These are phyloP conservation scores for Leccinum disarticulatum DNA, from an alignment of 768 basidiomycete genomes.

Conservation along the genomic window DNA sequence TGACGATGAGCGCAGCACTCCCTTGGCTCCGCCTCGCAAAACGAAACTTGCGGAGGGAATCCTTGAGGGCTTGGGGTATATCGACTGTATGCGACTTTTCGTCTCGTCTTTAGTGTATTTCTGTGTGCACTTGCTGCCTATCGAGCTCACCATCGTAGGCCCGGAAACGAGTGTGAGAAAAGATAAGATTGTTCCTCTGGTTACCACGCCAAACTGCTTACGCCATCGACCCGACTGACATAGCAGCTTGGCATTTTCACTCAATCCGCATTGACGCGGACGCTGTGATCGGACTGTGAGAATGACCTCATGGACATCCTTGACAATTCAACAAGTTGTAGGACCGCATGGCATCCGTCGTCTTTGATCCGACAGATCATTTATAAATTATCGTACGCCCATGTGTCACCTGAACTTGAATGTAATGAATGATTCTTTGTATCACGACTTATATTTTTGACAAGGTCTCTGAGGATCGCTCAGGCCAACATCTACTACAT, in stretches of 20 bases:
- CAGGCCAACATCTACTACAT: too few relatives aligned
- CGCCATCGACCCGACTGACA: background rate
- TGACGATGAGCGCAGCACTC: conserved; percentile 80
- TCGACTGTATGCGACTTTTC: conserved; percentile 62
- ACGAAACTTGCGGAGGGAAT: conserved; percentile 80
- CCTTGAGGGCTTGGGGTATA: conserved; percentile 76
- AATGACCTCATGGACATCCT: too few relatives aligned
- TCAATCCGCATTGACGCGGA: background rate
- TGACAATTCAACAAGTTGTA: background rate
- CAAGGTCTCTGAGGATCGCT: too few relatives aligned
- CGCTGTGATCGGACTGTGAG: background rate
- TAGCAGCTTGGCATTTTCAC: background rate
- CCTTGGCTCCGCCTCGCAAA: conserved; percentile 64
- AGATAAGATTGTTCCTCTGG: background rate
- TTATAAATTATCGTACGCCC: too few relatives aligned
- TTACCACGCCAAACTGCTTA: background rate
- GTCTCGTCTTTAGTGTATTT: background rate
- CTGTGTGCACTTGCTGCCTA: background rate
- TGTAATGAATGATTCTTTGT: too few relatives aligned
- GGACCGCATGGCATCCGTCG: background rate
- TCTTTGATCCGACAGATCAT: too few relatives aligned
- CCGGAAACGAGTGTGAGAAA: background rate
- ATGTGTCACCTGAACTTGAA: too few relatives aligned
- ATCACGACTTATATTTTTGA: too few relatives aligned
- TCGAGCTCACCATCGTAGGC: conserved; percentile 24